Evolutionary conservation across 257 asterid species (phyloP), one percentile per base, ranked within the genome.

Genomic region (Leptodermis oblonga): DNA sequence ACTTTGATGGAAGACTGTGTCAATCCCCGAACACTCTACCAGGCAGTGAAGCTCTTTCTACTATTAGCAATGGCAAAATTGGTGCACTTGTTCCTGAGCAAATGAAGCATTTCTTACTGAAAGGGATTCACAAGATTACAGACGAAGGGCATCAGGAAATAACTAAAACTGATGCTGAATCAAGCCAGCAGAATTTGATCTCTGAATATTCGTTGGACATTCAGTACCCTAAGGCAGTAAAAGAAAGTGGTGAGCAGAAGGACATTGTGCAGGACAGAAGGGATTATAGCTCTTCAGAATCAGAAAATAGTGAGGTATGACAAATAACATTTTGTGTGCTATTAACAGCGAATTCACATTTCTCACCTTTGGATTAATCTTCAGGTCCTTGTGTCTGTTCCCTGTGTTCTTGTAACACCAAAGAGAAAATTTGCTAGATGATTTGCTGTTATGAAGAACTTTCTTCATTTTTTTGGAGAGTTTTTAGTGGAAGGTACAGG

Each of bases 351-450:
- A 28, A 31, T 72, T 25, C 28, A 14, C 45, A 71, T 54, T 65
- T 73, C 71, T 80, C 36, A 76, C 81, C 42, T 46, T 62, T 78
- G 71, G 34, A 62, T 66, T 45, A 67, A 28, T 82, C 76, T 84
- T 69, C 92, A 93, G 99, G 96, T 87, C 77, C 86, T 93, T 76
- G 65, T 81, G 90, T 83, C 88, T 74, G 76, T 85, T 55, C 95
- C 87, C 8, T 93, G 96, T 80, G 88, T 93, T 83, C 96, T 90
- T 77, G 99, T 90, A 62, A 80, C 88, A 71, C 91, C 97, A 49
- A 93, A 89, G 87, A 83, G 97, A 82, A 93, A 93, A 82, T 56
- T 93, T 72, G 97, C 92, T 79, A 97, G 99, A 73, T 88, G 83
- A 45, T 74, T 93, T 77, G 90, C 93, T 67, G 88, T 93, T 66